phyloP scores from a whole-genome alignment of 371 early-diverging fungal species.

The Lichtheimia hyalospora region DNA sequence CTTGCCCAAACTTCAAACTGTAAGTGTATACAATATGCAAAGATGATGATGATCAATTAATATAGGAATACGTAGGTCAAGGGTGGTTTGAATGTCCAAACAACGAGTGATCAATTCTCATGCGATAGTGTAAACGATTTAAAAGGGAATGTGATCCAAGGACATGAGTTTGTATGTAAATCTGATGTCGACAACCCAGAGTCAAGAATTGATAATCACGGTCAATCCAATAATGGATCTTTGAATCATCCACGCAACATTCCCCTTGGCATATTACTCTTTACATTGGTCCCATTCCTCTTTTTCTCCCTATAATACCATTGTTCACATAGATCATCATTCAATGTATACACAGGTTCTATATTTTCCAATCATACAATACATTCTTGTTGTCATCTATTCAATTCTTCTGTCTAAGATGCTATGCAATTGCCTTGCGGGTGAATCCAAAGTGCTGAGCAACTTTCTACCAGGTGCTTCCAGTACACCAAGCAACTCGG shows the following conservation, averaged over 20 bases:
- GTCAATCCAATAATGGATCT: conserved; percentile 10
- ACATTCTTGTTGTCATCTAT: conserved; percentile 7
- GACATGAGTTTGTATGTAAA: conserved; percentile 33
- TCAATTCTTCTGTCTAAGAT: conserved; percentile 47
- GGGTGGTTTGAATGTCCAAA: conserved; percentile 46
- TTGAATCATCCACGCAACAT: no score
- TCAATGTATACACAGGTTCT: background rate
- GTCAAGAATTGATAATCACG: conserved; percentile 15
- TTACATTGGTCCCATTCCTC: no score
- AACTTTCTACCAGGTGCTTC: conserved; percentile 60
- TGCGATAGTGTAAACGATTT: conserved; percentile 31
- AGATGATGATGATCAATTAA: background rate
- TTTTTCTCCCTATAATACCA: no score
- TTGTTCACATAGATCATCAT: background rate
- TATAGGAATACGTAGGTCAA: conserved; percentile 23
- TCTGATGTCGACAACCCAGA: conserved; percentile 28
- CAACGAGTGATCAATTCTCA: conserved; percentile 34
- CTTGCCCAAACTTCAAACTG: conserved; percentile 41
- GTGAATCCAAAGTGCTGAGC: conserved; percentile 48
- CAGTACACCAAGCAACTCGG: conserved; percentile 59
- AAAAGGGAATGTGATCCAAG: conserved; percentile 38
- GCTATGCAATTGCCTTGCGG: conserved; percentile 46
- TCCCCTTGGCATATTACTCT: no score
- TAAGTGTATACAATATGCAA: conserved; percentile 10
- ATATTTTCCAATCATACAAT: conserved; percentile 8